phyloP scores from a whole-genome alignment of 495 filamentous ascomycete species.

The Trichoderma virens region DNA sequence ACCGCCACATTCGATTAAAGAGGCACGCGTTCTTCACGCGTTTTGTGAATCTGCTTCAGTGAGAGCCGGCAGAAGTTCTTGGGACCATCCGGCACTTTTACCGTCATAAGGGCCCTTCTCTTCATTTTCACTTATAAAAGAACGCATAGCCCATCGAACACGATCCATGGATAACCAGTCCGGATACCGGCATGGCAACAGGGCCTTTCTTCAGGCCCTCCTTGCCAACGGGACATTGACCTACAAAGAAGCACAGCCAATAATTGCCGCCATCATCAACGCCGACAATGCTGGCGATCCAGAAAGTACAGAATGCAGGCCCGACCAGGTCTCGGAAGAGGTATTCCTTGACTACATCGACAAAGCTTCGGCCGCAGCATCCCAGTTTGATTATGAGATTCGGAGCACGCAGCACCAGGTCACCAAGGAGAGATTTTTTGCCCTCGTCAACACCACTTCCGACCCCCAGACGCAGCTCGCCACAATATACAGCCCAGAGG shows the following conservation, averaged over 20 bases:
- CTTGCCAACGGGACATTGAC: constrained; percentile 70
- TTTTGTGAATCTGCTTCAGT: neutral
- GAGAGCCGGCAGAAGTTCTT: neutral
- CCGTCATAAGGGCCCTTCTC: neutral
- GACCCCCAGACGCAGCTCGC: constrained; percentile 80
- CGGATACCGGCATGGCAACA: constrained; percentile 55
- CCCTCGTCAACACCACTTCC: constrained; percentile 80
- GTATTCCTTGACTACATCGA: constrained; percentile 62
- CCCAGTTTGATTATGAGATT: constrained; percentile 81
- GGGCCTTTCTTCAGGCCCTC: constrained; percentile 91
- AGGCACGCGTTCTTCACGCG: constrained; percentile 1
- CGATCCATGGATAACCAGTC: neutral
- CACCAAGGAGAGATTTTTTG: constrained; percentile 49
- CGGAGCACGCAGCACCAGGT: constrained; percentile 59
- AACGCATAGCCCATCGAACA: neutral
- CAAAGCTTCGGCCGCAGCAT: constrained; percentile 61
- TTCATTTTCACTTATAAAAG: neutral
- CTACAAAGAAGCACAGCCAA: constrained; percentile 58
- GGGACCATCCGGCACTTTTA: neutral
- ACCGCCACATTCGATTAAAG: neutral
- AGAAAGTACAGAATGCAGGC: constrained; percentile 14
- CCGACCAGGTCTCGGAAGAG: constrained; percentile 55
- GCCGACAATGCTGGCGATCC: neutral
- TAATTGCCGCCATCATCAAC: constrained; percentile 67
- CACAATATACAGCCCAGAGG: constrained; percentile 72